Evolutionary conservation across 2,329 filamentous ascomycete species (phyloP), one percentile per base, ranked within the genome.

Genomic region (Fusarium chaquense): DNA sequence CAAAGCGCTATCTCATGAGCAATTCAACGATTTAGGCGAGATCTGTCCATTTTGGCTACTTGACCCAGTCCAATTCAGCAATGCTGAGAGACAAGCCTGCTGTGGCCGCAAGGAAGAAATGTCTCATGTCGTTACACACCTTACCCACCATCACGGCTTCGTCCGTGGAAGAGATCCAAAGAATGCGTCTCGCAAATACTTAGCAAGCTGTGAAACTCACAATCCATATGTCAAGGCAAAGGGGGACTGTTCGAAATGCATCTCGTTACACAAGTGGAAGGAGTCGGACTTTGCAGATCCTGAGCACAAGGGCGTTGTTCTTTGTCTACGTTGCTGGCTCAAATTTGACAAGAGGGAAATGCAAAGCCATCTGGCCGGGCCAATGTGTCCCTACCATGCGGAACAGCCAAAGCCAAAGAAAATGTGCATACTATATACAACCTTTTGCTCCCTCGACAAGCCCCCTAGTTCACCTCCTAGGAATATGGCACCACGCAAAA

Each of bases 81-180:
- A 65, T 13, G 20, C 13, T 16, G 63, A 56, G 24, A 71, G 67
- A 30, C 46, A 43, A 44, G 67, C 67, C n/a, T 70, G 67, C 43
- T 52, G 28, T 41, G 52, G 55, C 28, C 67, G 51, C 15, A 70
- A 70, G 52, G 41, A 51, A 36, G 72, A 71, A 50, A 58, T 73
- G 22, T 70, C 70, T n/a, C 72, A 74, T 38, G 70, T 73, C 12
- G 43, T 74, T 32, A 52, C 72, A 20, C 71, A 73, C 30, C 58
- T 58, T 8, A 11, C 41, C n/a, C 58, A 69, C n/a, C 72, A 74
- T 26, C 72, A 74, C 43, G 72, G 72, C 5, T 58, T 74, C 22
- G 60, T 74, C 28, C 66, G 72, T 36, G 72, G 65, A 13, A 52
- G 1, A 10, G 69, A 74, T 41, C 53, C 62, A 10, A 59, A 60